phyloP scores from a whole-genome alignment of 2,329 filamentous ascomycete species.

The Hypoxylon sp. region DNA sequence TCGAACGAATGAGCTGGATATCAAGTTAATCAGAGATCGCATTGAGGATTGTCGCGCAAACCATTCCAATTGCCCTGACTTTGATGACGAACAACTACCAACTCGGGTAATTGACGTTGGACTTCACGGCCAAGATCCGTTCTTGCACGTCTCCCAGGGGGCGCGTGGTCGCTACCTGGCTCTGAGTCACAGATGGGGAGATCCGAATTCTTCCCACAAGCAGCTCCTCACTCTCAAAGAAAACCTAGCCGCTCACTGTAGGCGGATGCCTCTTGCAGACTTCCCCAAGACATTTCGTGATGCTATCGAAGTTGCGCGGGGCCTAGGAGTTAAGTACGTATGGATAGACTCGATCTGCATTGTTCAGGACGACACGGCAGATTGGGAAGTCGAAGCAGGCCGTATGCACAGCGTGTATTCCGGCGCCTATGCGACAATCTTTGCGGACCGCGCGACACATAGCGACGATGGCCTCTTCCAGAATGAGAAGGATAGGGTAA shows the following conservation, averaged over 20 bases:
- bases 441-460: slow-evolving; percentile 25
- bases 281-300: slow-evolving; percentile 26
- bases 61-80: slow-evolving; percentile 11
- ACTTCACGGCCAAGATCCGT: slow-evolving; percentile 10
- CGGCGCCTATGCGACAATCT: slow-evolving; percentile 18
- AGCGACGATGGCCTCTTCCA: slow-evolving; percentile 28
- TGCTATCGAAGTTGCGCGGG: slow-evolving; percentile 12
- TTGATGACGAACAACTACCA: slow-evolving; percentile 7
- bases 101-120: slow-evolving; percentile 24
- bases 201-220: slow-evolving; percentile 18
- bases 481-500: neutral
- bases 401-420: slow-evolving; percentile 23
- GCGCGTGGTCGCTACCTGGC: slow-evolving; percentile 8
- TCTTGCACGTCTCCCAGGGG: slow-evolving; percentile 13
- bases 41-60: slow-evolving; percentile 16
- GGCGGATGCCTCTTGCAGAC: slow-evolving; percentile 13
- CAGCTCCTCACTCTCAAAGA: slow-evolving; percentile 17
- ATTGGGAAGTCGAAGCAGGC: slow-evolving; percentile 17
- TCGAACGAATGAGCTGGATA: slow-evolving; percentile 16
- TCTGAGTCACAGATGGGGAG: slow-evolving; percentile 26
- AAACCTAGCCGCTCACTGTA: slow-evolving; percentile 12
- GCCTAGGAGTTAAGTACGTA: slow-evolving; percentile 8
- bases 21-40: slow-evolving; percentile 7
- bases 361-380: slow-evolving; percentile 12
- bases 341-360: slow-evolving; percentile 33